These are phyloP conservation scores for Evernia prunastri DNA, from an alignment of 495 filamentous ascomycete genomes.

Conservation along the genomic window DNA sequence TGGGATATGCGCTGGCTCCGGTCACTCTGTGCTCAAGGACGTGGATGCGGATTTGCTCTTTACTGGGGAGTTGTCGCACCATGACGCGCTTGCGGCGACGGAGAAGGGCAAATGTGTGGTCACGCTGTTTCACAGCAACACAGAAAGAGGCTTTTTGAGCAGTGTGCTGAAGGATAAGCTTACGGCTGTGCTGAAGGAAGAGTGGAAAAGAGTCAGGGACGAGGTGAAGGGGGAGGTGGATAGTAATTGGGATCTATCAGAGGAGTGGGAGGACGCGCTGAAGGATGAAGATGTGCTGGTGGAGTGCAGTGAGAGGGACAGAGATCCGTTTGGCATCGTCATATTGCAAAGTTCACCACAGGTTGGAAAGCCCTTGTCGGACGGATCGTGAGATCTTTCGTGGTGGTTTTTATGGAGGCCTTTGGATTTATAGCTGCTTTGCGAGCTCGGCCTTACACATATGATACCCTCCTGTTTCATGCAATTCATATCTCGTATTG, in stretches of 20 bases:
- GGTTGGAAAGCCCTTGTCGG: constrained; percentile 25
- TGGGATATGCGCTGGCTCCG: constrained; percentile 78
- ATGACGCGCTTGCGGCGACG: constrained; percentile 77
- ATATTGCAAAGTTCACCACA: constrained; percentile 38
- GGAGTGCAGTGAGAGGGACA: constrained; percentile 68
- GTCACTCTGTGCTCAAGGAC: constrained; percentile 63
- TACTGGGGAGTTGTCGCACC: constrained; percentile 90
- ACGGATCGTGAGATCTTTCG: constrained; percentile 8
- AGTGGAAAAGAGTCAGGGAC: constrained; percentile 44
- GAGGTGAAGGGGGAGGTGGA: constrained; percentile 33
- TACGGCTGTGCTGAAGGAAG: constrained; percentile 44
- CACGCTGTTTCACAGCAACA: constrained; percentile 85
- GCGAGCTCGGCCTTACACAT: neutral
- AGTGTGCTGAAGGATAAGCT: constrained; percentile 63
- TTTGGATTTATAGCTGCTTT: neutral
- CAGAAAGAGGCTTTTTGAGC: constrained; percentile 72
- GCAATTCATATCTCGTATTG: constrained; percentile 3
- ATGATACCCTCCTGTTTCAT: constrained; percentile 3
- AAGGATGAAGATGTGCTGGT: constrained; percentile 53
- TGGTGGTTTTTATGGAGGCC: neutral
- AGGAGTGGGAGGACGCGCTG: constrained; percentile 41
- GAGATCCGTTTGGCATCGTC: constrained; percentile 70
- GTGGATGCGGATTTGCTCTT: constrained; percentile 66
- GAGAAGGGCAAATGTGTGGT: constrained; percentile 85
- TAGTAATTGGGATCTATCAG: constrained; percentile 29